Evolutionary conservation across 371 early-diverging fungal genomes (phyloP).

Genomic region (Circinella minor): DNA sequence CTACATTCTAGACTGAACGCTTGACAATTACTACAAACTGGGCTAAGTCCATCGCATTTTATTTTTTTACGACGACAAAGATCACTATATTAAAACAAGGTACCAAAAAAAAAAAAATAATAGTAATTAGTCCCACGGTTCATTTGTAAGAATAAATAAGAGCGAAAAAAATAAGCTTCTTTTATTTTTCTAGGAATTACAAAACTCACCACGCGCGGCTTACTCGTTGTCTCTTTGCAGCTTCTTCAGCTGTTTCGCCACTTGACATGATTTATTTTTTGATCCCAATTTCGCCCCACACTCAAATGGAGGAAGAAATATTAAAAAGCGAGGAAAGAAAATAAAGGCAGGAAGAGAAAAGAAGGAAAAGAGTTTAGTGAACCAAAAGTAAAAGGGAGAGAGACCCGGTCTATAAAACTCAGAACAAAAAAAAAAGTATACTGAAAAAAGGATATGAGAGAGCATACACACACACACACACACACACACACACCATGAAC

Average conservation of each 20-base stretch:
- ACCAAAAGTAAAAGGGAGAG: background rate
- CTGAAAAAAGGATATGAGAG: too few relatives aligned
- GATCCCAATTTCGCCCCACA: slow-evolving; percentile 9
- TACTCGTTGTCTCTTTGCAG: slow-evolving; percentile 24
- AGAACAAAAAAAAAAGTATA: background rate
- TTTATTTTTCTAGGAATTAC: too few relatives aligned
- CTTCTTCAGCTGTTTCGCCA: slow-evolving; percentile 15
- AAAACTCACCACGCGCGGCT: slow-evolving; percentile 29
- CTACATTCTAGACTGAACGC: slow-evolving; percentile 43
- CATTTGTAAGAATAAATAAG: slow-evolving; percentile 1
- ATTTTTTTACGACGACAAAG: slow-evolving; percentile 68
- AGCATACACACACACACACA: too few relatives aligned
- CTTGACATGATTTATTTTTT: slow-evolving; percentile 3
- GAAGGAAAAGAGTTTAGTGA: background rate
- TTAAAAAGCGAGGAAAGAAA: background rate
- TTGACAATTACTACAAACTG: slow-evolving; percentile 59
- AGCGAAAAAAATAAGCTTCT: slow-evolving; percentile 2
- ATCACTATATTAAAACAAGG: slow-evolving; percentile 37
- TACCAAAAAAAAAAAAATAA: background rate
- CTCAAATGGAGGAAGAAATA: background rate
- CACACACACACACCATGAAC: background rate
- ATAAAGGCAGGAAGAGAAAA: background rate
- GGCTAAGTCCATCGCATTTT: slow-evolving; percentile 64
- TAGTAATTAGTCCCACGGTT: slow-evolving; percentile 8
- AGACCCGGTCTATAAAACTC: background rate